These are phyloP conservation scores for Fistulifera pelliculosa DNA, from an alignment of 108 stramenopile species.

Conservation along the genomic window DNA sequence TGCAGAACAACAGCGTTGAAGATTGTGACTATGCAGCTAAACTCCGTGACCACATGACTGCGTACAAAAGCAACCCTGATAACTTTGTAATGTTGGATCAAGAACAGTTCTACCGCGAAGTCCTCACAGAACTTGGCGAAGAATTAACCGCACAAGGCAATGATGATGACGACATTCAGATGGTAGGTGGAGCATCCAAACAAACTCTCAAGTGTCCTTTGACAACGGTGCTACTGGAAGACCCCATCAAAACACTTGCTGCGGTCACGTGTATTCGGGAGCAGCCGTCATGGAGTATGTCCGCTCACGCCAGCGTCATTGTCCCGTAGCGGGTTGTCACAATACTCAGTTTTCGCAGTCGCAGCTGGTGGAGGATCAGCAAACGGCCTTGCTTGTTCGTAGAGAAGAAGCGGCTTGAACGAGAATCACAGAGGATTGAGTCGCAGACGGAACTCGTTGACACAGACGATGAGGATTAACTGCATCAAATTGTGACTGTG, in stretches of 20 bases:
- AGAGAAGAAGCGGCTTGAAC: conserved; percentile 36
- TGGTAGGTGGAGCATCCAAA: neutral
- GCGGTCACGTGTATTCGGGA: conserved; percentile 47
- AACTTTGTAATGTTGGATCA: too few species aligned
- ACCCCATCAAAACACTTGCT: conserved; percentile 61
- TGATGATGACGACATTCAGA: conserved; percentile 5
- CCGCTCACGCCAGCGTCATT: conserved; percentile 6
- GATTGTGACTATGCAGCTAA: too few species aligned
- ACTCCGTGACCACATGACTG: too few species aligned
- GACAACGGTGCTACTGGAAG: conserved; percentile 38
- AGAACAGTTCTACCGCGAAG: too few species aligned
- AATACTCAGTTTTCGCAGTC: conserved; percentile 21
- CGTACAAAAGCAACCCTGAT: too few species aligned
- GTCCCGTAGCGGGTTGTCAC: conserved; percentile 59
- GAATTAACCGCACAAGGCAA: too few species aligned
- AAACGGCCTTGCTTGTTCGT: conserved; percentile 38
- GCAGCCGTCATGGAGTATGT: conserved; percentile 23
- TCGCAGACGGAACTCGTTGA: conserved; percentile 4
- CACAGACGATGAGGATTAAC: conserved; percentile 8
- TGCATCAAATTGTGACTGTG: neutral
- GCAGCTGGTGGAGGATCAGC: conserved; percentile 46
- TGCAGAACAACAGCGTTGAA: too few species aligned
- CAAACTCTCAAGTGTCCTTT: conserved; percentile 50
- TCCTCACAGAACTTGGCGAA: too few species aligned
- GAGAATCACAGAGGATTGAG: conserved; percentile 4